Base-by-base conservation (phyloP, 2,329 filamentous ascomycete genomes). In the Gnomoniopsis smithogilvyi region DNA sequence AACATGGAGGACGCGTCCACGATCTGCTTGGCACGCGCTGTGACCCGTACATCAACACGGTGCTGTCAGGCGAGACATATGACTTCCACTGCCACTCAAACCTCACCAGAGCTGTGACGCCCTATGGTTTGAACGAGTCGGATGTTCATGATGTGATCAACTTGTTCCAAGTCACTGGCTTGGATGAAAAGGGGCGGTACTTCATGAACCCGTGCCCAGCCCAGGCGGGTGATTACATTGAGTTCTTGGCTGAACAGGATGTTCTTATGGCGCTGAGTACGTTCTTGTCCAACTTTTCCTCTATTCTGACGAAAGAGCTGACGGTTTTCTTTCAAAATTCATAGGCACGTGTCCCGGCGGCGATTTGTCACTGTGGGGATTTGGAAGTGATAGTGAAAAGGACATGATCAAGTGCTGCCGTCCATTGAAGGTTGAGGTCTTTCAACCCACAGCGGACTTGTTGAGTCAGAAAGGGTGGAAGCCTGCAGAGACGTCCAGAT, bases 81-180 rank as follows among this genome's bases (percentile, higher is more conserved):
- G 88, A 95, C 70, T 94, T 84, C 71, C 90, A 95, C 70, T 96
- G 91, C 71, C 91, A 94, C 68, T 91, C 88, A 1, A 96, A 96
- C 70, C 80, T 96, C 12, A 85, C 84, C 1, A 83, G 91, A 3
- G 89, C 91, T 0, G 83, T 95, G 2, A 62, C 87, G 1, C 86
- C 87, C 0, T 86, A 79, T 62, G 89, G 90, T 0, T 71, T 95
- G 46, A 80, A 78, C 6, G 91, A 95, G 72, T 77, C 78, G 33
- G 90, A 95, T 68, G 85, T 95, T 1, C 91, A 96, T 67, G 91
- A 96, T 70, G 91, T 96, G 0, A 79, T 96, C 56, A 96, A 96
- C 67, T 78, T 96, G 3, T 95, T 96, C 69, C 91, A 96, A 71
- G 90, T 93, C 7, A 95, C 91, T 0, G 90, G 91, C 0, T 70